These are phyloP conservation scores for Castanea crenata DNA, from an alignment of 306 rosid species.

Conservation along the genomic window DNA sequence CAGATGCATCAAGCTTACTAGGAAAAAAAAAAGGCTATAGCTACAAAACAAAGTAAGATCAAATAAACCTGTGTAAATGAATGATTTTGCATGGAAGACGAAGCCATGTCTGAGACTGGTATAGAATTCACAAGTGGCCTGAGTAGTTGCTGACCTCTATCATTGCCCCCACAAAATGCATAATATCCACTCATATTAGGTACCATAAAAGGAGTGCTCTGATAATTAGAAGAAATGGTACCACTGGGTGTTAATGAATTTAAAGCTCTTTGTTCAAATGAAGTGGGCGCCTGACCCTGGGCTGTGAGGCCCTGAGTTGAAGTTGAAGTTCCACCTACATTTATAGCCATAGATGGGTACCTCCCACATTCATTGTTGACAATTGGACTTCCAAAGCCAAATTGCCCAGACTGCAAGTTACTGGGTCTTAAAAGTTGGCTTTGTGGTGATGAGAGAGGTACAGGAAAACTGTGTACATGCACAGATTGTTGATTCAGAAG, in stretches of 20 bases:
- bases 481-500: neutral
- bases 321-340: neutral
- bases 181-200: neutral
- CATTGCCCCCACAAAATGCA: neutral
- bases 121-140: neutral
- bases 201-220: neutral
- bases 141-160: neutral
- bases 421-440: neutral
- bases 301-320: neutral
- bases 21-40: neutral
- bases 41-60: neutral
- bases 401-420: neutral
- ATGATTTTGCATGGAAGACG: neutral
- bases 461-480: neutral
- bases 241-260: neutral
- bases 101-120: neutral
- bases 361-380: neutral
- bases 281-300: neutral
- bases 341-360: neutral
- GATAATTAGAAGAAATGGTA: neutral
- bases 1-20: neutral
- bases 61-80: neutral
- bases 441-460: neutral
- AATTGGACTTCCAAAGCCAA: neutral
- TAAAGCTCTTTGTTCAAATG: neutral